These are phyloP conservation scores for Cutaneotrichosporon cyanovorans DNA, from an alignment of 1,284 basidiomycete species.

Conservation along the genomic window DNA sequence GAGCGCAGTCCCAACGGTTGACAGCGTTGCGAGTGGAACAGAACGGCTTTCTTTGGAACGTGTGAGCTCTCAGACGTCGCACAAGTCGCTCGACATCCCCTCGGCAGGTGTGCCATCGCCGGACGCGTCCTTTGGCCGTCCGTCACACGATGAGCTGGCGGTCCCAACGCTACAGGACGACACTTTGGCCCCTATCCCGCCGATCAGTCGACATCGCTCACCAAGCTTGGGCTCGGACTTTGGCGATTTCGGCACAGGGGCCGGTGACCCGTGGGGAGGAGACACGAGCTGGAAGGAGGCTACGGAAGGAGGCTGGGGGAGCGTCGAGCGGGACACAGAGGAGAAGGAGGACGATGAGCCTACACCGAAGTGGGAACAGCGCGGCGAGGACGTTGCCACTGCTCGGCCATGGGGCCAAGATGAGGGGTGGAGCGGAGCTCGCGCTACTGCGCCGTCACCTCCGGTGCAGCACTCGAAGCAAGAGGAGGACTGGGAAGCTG, in stretches of 20 bases:
- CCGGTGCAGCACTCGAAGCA: not conserved
- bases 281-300: not conserved
- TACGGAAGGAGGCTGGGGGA: not conserved
- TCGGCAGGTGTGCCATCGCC: no score
- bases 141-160: no score
- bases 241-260: slow-evolving; percentile 10
- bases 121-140: no score
- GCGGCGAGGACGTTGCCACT: slow-evolving; percentile 3
- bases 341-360: not conserved
- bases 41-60: no score
- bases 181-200: not conserved
- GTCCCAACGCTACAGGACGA: no score
- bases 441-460: not conserved
- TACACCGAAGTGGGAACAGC: not conserved
- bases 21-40: no score
- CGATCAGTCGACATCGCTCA: not conserved
- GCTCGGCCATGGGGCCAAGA: slow-evolving; percentile 1
- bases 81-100: no score
- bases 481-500: slow-evolving; percentile 38
- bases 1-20: no score
- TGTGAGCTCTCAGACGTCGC: no score
- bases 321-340: not conserved
- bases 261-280: slow-evolving; percentile 21
- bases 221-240: slow-evolving; percentile 5
- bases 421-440: slow-evolving; percentile 23